Evolutionary conservation across 2,329 filamentous ascomycete genomes (phyloP).

Genomic region (Penicillium paneum): DNA sequence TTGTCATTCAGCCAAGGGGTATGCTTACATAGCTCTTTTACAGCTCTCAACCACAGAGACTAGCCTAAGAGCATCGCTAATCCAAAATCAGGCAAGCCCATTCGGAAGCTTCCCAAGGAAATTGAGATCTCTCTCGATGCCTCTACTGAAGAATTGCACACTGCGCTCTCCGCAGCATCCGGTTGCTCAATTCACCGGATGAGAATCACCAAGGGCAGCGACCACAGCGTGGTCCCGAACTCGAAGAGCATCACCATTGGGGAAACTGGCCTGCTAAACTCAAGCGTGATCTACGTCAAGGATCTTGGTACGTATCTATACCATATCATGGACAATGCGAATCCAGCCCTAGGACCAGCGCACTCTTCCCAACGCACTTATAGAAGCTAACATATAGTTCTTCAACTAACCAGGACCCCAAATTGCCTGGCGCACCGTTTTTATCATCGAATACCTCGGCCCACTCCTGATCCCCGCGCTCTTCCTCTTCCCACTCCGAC

Average conservation of each 20-base stretch:
- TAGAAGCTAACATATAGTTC: slow-evolving; percentile 18
- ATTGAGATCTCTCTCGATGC: slow-evolving; percentile 52
- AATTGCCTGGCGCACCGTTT: slow-evolving; percentile 89
- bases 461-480: slow-evolving; percentile 83
- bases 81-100: slow-evolving; percentile 54
- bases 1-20: slow-evolving; percentile 45
- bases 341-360: neutral
- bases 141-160: slow-evolving; percentile 56
- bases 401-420: slow-evolving; percentile 65
- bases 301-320: slow-evolving; percentile 68
- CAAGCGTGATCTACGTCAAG: slow-evolving; percentile 74
- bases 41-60: slow-evolving; percentile 2
- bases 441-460: slow-evolving; percentile 90
- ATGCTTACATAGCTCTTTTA: slow-evolving; percentile 16
- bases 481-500: slow-evolving; percentile 66
- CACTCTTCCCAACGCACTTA: neutral
- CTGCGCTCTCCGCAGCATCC: slow-evolving; percentile 53
- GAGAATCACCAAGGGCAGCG: slow-evolving; percentile 62
- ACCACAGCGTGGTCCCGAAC: slow-evolving; percentile 58
- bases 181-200: slow-evolving; percentile 58
- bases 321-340: neutral
- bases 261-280: slow-evolving; percentile 56
- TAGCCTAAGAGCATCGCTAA: slow-evolving; percentile 11
- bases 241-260: slow-evolving; percentile 50
- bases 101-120: slow-evolving; percentile 58